These are phyloP conservation scores for Cardamine occulta DNA, from an alignment of 345 rosid species.

Conservation along the genomic window DNA sequence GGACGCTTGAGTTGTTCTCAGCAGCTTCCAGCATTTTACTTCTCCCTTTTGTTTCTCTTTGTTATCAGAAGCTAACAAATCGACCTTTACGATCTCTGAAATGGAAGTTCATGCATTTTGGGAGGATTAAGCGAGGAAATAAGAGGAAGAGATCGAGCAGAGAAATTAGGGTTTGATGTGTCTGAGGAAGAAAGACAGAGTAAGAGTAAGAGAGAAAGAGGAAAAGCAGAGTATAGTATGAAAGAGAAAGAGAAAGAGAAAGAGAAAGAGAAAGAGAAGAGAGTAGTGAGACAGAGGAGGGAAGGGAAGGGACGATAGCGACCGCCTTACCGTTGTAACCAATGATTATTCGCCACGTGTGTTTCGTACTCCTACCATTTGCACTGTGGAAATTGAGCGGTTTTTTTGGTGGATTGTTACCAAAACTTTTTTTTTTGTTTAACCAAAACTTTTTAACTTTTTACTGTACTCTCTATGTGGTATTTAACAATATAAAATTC, in stretches of 20 bases:
- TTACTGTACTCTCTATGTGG: not conserved
- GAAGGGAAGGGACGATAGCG: slow-evolving; percentile 37
- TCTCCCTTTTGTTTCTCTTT: not conserved
- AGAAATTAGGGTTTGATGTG: slow-evolving; percentile 44
- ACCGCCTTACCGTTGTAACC: slow-evolving; percentile 33
- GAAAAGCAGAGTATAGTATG: slow-evolving; percentile 40
- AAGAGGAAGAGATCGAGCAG: slow-evolving; percentile 40
- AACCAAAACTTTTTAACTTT: not conserved
- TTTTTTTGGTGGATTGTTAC: slow-evolving; percentile 12
- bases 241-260: slow-evolving; percentile 46
- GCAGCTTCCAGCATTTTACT: slow-evolving; percentile 65
- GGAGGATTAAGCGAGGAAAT: slow-evolving; percentile 42
- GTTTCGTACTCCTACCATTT: slow-evolving; percentile 13
- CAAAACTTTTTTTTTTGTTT: not conserved
- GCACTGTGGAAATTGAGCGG: slow-evolving; percentile 35
- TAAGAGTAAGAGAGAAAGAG: slow-evolving; percentile 17
- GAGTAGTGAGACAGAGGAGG: slow-evolving; percentile 36
- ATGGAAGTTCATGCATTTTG: slow-evolving; percentile 62
- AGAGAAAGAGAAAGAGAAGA: slow-evolving; percentile 46
- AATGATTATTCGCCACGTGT: slow-evolving; percentile 50
- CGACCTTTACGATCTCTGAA: slow-evolving; percentile 35
- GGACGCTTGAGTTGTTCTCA: slow-evolving; percentile 63
- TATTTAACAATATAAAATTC: not conserved
- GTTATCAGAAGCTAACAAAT: slow-evolving; percentile 15
- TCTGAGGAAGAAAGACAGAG: slow-evolving; percentile 46